Evolutionary conservation across 345 rosid species (phyloP), one percentile per base, ranked within the genome.

Genomic region (Salix brachista): DNA sequence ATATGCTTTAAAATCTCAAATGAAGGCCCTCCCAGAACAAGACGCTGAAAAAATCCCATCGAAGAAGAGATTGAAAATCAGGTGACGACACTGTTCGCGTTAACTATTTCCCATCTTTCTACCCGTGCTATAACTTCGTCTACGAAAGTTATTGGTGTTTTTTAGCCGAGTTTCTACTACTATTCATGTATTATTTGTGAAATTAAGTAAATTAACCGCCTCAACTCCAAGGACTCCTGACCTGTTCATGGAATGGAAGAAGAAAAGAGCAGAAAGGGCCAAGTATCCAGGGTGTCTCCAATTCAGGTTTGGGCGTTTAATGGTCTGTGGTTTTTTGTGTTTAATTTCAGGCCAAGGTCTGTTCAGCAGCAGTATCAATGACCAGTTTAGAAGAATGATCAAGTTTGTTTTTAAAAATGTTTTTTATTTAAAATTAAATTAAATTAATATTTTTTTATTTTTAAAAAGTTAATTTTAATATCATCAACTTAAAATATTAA

Each of bases 11-110:
- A 91, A 91, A 80, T 96, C 99, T 77, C 98, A 96, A 80, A 93
- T 96, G 99, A 96, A 93, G 83, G 96, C 99, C 6, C 91, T 96
- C 77, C 84, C 93, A 75, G 99, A 91, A 72, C 97, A 90, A 81
- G 98, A 93, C 79, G 77, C 87, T 65, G 84, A 92, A 2, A 95
- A 91, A 89, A 76, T 89, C 67, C 98, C 19, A 83, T 93, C 71
- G 99, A 93, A 77, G 99, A 96, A 28, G 96, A 91, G 84, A 93
- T 96, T 71, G 99, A 96, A 82, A 88, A 87, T 54, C 91, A 96
- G 95, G 98, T 96, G 61, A 75, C 58, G 44, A 39, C 52, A 10
- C 65, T 17, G 39, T 48, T 71, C 67, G 37, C 76, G 11, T 69
- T 19, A 67, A 10, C 67, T 46, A 32, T 21, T 21, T 54, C 61